Percentiles rank a stretch among this genome's conserved stretches.
Evolutionary conservation across 768 basidiomycete genomes (phyloP).

Genomic region (Clitopilus hobsonii): DNA sequence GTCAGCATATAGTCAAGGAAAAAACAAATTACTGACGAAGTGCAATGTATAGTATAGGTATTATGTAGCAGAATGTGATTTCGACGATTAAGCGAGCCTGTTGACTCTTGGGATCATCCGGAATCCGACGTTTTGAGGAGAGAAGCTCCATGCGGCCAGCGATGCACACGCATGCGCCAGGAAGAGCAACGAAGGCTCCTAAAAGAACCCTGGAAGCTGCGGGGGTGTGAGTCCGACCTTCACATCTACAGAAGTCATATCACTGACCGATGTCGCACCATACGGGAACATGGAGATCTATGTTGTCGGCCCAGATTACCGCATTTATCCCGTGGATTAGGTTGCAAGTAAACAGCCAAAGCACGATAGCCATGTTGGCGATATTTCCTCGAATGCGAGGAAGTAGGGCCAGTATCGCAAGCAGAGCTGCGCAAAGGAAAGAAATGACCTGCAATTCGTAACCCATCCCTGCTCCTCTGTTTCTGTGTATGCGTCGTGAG

Average conservation of each 20-base stretch:
- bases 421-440: slow-evolving; percentile 37
- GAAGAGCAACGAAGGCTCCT: slow-evolving; percentile 50
- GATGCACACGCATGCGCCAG: slow-evolving; percentile 54
- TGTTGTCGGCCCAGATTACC: slow-evolving; percentile 56
- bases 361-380: slow-evolving; percentile 40
- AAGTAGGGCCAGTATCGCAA: slow-evolving; percentile 35
- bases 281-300: slow-evolving; percentile 36
- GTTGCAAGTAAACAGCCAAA: slow-evolving; percentile 48
- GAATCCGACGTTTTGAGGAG: slow-evolving; percentile 39
- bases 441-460: slow-evolving; percentile 34
- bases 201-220: slow-evolving; percentile 54
- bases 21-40: slow-evolving; percentile 40
- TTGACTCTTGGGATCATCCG: slow-evolving; percentile 26
- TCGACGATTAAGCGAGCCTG: slow-evolving; percentile 42
- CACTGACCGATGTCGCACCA: slow-evolving; percentile 76
- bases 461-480: slow-evolving; percentile 21
- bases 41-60: slow-evolving; percentile 56
- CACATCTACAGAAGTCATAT: background rate
- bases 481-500: background rate
- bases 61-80: slow-evolving; percentile 39
- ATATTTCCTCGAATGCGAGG: slow-evolving; percentile 44
- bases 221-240: background rate
- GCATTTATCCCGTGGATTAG: slow-evolving; percentile 53
- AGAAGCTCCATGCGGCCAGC: slow-evolving; percentile 48
- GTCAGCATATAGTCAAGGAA: background rate